A percentile compares a stretch with the other conserved stretches of the same genome.
Evolutionary conservation across 495 filamentous ascomycete genomes (phyloP).

Genomic region (Penicillium samsonianum): DNA sequence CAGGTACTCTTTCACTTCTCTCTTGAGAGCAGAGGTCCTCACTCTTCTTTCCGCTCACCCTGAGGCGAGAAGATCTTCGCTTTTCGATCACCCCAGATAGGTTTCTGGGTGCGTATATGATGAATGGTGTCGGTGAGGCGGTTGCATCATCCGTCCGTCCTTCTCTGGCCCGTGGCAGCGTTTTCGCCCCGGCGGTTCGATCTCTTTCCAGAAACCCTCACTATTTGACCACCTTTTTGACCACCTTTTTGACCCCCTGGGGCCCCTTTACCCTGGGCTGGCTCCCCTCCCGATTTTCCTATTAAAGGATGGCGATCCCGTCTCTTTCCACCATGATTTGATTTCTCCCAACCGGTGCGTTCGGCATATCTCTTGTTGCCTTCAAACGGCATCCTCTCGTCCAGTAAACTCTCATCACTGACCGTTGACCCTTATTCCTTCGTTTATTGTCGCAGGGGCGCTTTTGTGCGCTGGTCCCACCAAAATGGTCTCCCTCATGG

Average conservation of each 20-base stretch:
- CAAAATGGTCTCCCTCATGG: too few species aligned
- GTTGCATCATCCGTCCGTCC: neutral
- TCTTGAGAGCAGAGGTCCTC: neutral
- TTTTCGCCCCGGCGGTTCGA: neutral
- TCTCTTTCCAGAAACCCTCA: constrained; percentile 2
- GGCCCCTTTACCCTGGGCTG: too few species aligned
- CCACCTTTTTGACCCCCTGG: neutral
- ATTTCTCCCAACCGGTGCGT: neutral
- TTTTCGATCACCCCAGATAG: constrained; percentile 1
- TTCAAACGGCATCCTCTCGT: too few species aligned
- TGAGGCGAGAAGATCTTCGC: neutral
- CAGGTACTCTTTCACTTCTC: neutral
- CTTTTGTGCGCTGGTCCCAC: too few species aligned
- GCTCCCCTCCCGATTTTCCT: constrained; percentile 1
- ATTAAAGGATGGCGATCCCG: neutral
- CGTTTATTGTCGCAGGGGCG: too few species aligned
- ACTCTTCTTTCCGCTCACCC: constrained; percentile 1
- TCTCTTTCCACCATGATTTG: neutral
- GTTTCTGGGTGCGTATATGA: neutral
- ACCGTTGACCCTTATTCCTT: too few species aligned
- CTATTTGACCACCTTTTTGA: constrained; percentile 1
- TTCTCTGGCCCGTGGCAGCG: constrained; percentile 1
- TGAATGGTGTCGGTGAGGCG: neutral
- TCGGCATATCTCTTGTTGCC: too few species aligned
- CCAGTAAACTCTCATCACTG: too few species aligned